These are phyloP conservation scores for Russula dissimulans DNA, from an alignment of 768 basidiomycete genomes.

Conservation along the genomic window DNA sequence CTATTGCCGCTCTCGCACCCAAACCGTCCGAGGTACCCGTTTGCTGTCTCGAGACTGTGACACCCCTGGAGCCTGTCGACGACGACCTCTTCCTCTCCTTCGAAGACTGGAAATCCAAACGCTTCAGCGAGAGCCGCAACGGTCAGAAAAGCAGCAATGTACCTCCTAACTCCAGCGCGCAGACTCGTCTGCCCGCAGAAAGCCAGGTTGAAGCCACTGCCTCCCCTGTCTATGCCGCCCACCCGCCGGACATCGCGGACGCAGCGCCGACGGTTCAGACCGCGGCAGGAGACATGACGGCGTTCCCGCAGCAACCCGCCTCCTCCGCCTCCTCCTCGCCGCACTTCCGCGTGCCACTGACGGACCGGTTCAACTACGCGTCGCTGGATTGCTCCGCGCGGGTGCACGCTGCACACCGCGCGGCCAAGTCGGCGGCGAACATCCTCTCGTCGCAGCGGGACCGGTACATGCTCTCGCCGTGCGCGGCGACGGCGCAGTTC, in stretches of 20 bases:
- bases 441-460: conserved; percentile 88
- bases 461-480: conserved; percentile 94
- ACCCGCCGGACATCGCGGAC: not conserved
- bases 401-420: conserved; percentile 73
- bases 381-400: conserved; percentile 88
- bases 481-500: conserved; percentile 55
- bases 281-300: not conserved
- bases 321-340: conserved; percentile 34
- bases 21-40: conserved; percentile 48
- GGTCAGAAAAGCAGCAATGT: conserved; percentile 20
- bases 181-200: not conserved
- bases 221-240: not conserved
- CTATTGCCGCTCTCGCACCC: conserved; percentile 39
- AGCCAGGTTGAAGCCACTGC: not conserved
- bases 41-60: conserved; percentile 57
- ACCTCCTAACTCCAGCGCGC: not conserved
- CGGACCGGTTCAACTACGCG: conserved; percentile 93
- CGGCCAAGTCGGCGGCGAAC: conserved; percentile 71
- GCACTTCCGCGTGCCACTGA: conserved; percentile 64
- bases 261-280: not conserved
- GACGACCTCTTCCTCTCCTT: conserved; percentile 69
- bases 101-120: conserved; percentile 81
- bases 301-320: not conserved
- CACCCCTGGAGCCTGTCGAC: conserved; percentile 34
- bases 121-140: conserved; percentile 34